phyloP scores from a whole-genome alignment of 129 eudicot genomes.

The Heracleum sosnowskyi region DNA sequence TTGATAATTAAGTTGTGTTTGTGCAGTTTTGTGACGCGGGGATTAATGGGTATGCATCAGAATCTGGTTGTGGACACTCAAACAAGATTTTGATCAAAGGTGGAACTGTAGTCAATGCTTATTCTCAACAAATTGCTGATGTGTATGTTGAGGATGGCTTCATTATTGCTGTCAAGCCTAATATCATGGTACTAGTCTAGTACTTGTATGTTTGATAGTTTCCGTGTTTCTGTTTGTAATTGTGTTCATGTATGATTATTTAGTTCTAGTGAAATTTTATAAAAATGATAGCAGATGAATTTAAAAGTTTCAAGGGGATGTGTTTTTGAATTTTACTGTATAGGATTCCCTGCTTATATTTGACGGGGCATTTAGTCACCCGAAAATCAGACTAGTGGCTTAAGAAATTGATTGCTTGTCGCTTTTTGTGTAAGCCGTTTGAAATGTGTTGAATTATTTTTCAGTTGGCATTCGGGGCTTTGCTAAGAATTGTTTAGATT shows the following conservation, averaged over 20 bases:
- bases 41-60: constrained; percentile 33
- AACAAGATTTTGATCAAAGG: constrained; percentile 82
- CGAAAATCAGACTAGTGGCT: background rate
- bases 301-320: too few relatives aligned
- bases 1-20: background rate
- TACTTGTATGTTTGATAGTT: background rate
- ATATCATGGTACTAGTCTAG: constrained; percentile 49
- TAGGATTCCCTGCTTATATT: too few relatives aligned
- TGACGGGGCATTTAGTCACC: background rate
- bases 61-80: constrained; percentile 30
- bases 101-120: constrained; percentile 96
- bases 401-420: background rate
- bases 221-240: background rate
- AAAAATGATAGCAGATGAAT: too few relatives aligned
- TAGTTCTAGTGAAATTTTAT: background rate
- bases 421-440: background rate
- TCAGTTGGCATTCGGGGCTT: background rate
- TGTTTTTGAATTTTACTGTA: too few relatives aligned
- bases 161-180: constrained; percentile 62
- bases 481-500: background rate
- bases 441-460: background rate
- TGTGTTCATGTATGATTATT: background rate
- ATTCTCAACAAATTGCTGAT: constrained; percentile 76
- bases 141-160: constrained; percentile 87
- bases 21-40: constrained; percentile 58